A percentile compares a stretch with the other conserved stretches of the same genome.
phyloP scores from a whole-genome alignment of 2,329 filamentous ascomycete genomes.

The Septoria petroselini region DNA sequence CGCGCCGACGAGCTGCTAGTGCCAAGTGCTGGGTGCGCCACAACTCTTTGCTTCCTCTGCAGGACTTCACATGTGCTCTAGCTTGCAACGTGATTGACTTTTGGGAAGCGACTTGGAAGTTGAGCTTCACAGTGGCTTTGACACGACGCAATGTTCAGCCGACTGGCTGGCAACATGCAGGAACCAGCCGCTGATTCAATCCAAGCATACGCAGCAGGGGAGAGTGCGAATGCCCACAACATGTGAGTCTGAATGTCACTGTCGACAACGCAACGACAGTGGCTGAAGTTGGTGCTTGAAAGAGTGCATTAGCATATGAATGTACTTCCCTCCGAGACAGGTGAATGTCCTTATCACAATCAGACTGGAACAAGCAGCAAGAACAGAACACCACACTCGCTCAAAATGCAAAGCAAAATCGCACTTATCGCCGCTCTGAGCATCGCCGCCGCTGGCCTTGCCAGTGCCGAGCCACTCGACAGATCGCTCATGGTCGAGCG shows the following conservation, averaged over 20 bases:
- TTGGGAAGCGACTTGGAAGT: constrained; percentile 1
- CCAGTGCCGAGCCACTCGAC: constrained; percentile 1
- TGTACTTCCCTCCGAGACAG: not conserved
- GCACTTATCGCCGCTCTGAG: constrained; percentile 7
- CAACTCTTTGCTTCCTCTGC: not conserved
- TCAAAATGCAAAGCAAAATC: constrained; percentile 7
- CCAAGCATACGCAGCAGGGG: not conserved
- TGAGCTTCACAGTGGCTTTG: constrained; percentile 2
- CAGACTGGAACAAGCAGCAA: not conserved
- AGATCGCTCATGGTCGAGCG: constrained; percentile 3
- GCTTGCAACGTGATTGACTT: not conserved
- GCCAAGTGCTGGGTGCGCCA: not conserved
- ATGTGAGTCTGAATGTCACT: not conserved
- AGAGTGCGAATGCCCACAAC: not conserved
- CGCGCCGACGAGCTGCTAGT: constrained; percentile 8
- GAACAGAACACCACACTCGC: not conserved
- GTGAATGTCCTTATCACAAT: not conserved
- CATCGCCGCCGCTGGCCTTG: constrained; percentile 8
- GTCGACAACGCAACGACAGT: not conserved
- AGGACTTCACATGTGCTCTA: not conserved
- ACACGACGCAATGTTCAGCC: not conserved
- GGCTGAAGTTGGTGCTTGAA: not conserved
- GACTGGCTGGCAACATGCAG: not conserved
- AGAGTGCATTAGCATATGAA: not conserved
- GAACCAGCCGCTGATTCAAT: constrained; percentile 5